These are phyloP conservation scores for Dryas octopetala DNA, from an alignment of 306 rosid species.

Conservation along the genomic window DNA sequence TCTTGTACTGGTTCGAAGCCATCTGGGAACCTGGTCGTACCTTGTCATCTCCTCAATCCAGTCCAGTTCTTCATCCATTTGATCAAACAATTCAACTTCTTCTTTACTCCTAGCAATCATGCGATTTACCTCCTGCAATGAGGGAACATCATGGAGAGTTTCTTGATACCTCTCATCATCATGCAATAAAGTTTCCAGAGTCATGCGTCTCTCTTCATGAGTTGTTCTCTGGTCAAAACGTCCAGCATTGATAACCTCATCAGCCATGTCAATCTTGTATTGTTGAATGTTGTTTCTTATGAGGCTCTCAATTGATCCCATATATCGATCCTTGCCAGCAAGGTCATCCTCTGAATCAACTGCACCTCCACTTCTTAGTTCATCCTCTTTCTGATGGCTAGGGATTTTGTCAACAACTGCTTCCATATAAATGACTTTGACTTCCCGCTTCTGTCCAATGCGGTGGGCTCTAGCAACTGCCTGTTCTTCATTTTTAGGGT, in stretches of 20 bases:
- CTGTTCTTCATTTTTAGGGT: conserved; percentile 98
- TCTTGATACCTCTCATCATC: conserved; percentile 98
- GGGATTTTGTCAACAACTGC: conserved; percentile 93
- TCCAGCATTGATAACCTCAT: conserved; percentile 98
- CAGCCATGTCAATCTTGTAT: conserved; percentile 98
- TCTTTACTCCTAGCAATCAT: conserved; percentile 95
- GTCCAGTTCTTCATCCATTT: conserved; percentile 95
- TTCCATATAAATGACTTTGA: conserved; percentile 94
- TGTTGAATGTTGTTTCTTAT: conserved; percentile 95
- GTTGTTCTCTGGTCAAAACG: conserved; percentile 99
- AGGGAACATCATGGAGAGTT: conserved; percentile 91
- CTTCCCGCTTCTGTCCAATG: conserved; percentile 95
- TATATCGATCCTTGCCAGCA: conserved; percentile 95
- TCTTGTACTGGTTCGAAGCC: conserved; percentile 82
- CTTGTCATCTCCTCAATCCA: conserved; percentile 87
- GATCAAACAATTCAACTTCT: conserved; percentile 87
- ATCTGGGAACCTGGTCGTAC: conserved; percentile 81
- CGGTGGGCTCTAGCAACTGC: conserved; percentile 99
- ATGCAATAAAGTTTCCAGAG: conserved; percentile 89
- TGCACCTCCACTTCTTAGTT: conserved; percentile 72
- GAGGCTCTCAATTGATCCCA: conserved; percentile 94
- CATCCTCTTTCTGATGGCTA: conserved; percentile 93
- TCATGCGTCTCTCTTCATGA: conserved; percentile 94
- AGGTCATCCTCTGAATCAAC: conserved; percentile 89
- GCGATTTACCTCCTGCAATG: conserved; percentile 92